Conservation (phyloP, 1,284 basidiomycete genomes). For the Gomphus sp. region DNA sequence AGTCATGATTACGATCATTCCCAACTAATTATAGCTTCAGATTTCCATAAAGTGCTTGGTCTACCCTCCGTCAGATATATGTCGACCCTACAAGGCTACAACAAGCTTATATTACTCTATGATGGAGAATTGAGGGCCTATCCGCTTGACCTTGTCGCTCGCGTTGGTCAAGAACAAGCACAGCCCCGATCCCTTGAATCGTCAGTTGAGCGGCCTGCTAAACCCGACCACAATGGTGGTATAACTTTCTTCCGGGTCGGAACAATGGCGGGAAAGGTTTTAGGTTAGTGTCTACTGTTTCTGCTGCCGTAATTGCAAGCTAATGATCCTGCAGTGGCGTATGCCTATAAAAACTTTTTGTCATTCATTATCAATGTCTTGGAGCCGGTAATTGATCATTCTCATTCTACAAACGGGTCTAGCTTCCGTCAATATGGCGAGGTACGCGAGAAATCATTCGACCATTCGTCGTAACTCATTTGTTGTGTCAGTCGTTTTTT, state of each 20-base stretch:
- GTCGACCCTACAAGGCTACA: constrained; percentile 47
- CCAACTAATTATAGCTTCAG: constrained; percentile 25
- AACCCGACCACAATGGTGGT: constrained; percentile 28
- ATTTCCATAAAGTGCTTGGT: constrained; percentile 44
- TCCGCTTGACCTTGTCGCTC: constrained; percentile 58
- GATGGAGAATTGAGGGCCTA: constrained; percentile 53
- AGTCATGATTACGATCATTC: not conserved
- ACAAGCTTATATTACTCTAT: constrained; percentile 56
- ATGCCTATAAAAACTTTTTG: constrained; percentile 51
- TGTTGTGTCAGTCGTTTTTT: constrained; percentile 41
- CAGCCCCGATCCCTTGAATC: constrained; percentile 38
- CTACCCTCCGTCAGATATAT: constrained; percentile 41
- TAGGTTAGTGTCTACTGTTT: constrained; percentile 32
- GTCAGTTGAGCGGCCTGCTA: constrained; percentile 48
- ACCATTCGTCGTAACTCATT: not conserved
- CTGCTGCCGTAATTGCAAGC: not conserved
- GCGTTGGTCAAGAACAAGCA: constrained; percentile 40
- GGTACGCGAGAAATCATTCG: constrained; percentile 29
- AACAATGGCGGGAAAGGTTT: constrained; percentile 37
- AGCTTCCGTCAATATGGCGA: constrained; percentile 53
- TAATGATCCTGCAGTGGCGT: constrained; percentile 42
- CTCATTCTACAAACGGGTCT: constrained; percentile 35
- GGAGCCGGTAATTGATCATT: constrained; percentile 27
- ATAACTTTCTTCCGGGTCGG: constrained; percentile 54
- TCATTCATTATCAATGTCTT: constrained; percentile 41